phyloP scores from a whole-genome alignment of 73 alveolate species.

The Blepharisma japonicum region DNA sequence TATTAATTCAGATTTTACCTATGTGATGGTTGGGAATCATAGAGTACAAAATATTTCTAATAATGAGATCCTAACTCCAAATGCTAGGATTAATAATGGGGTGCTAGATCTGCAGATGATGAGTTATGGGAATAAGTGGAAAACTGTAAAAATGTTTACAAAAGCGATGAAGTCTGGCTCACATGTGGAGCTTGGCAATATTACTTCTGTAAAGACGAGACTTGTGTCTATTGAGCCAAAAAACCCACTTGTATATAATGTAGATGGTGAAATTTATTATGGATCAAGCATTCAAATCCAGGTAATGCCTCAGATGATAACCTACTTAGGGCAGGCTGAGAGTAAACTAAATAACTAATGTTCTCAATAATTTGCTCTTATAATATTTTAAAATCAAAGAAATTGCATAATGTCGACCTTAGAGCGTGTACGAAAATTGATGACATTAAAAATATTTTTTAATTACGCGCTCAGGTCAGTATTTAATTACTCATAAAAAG shows the following conservation, averaged over 20 bases:
- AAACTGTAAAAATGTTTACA: not conserved
- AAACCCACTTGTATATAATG: not conserved
- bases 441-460: too few species aligned
- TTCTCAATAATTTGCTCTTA: too few species aligned
- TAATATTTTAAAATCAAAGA: too few species aligned
- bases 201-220: slow-evolving; percentile 1
- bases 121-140: slow-evolving; percentile 15
- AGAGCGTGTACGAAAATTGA: too few species aligned
- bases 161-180: not conserved
- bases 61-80: not conserved
- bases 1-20: not conserved
- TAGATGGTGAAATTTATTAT: slow-evolving; percentile 26
- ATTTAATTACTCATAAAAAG: too few species aligned
- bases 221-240: not conserved
- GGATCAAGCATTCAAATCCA: not conserved
- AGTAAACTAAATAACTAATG: not conserved
- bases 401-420: too few species aligned
- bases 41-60: not conserved
- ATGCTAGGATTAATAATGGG: slow-evolving; percentile 15
- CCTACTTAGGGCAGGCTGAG: not conserved
- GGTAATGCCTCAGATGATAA: not conserved
- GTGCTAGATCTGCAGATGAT: not conserved
- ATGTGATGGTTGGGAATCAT: not conserved
- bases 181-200: not conserved
- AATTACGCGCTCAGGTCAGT: too few species aligned